These are phyloP conservation scores for Ananas comosus DNA, from an alignment of 176 grass and related monocot species.

Conservation along the genomic window DNA sequence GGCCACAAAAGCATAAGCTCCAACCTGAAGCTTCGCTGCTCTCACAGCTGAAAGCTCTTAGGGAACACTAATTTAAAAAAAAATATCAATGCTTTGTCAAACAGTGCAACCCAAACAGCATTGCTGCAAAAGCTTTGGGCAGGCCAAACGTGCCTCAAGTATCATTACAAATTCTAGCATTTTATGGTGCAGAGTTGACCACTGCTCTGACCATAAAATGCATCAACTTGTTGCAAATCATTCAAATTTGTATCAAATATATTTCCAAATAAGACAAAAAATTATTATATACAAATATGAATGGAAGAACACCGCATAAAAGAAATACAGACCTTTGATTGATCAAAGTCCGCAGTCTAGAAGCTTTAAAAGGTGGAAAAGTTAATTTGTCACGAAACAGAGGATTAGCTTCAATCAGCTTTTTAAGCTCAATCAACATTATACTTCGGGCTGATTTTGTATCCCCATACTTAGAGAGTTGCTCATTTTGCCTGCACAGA, in stretches of 20 bases:
- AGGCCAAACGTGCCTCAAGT: too few relatives aligned
- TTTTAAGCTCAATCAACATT: slow-evolving; percentile 98
- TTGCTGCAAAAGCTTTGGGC: too few relatives aligned
- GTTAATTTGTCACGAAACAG: slow-evolving; percentile 91
- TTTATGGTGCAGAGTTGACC: too few relatives aligned
- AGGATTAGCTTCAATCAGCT: slow-evolving; percentile 94
- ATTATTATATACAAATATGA: background rate
- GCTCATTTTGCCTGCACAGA: slow-evolving; percentile 89
- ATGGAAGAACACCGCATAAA: background rate
- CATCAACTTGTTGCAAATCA: background rate
- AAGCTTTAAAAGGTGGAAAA: slow-evolving; percentile 94
- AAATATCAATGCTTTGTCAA: too few relatives aligned
- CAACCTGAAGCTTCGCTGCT: too few relatives aligned
- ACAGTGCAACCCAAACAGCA: too few relatives aligned
- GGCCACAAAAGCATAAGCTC: too few relatives aligned
- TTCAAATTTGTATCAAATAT: background rate
- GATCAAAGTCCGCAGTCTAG: slow-evolving; percentile 88
- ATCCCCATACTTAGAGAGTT: slow-evolving; percentile 96
- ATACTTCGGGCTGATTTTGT: slow-evolving; percentile 99
- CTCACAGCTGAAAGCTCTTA: too few relatives aligned
- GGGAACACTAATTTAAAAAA: too few relatives aligned
- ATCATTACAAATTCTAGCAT: too few relatives aligned
- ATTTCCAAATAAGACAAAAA: background rate
- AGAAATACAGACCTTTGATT: slow-evolving; percentile 72
- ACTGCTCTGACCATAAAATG: too few relatives aligned